Evolutionary conservation across 352 stramenopile species (phyloP), one percentile per base, ranked within the genome.

Genomic region (Pythium dissotocum): DNA sequence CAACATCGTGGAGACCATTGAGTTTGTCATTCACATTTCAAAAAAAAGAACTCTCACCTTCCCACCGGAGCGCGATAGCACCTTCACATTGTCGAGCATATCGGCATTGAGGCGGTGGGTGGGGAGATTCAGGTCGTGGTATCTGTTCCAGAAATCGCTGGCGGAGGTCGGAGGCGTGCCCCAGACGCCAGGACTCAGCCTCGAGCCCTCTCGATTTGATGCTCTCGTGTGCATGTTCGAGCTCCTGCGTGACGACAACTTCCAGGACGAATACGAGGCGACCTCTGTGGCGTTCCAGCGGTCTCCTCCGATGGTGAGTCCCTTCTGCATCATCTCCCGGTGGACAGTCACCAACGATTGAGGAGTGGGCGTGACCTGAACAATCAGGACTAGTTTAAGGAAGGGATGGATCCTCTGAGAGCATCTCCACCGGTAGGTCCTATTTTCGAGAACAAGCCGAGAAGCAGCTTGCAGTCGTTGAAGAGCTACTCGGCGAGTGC

Each of bases 221-320:
- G 86, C 83, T 21, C 63, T 96, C 6, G 89, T 96, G 55, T 91
- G 85, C 65, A 96, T 94, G 58, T 96, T 96, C 56, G 88, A 96
- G 52, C 85, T 83, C 26, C 79, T 87, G 2, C 80, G 72, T 0
- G 83, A 74, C 1, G 73, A 76, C 10, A 83, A 94, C 40, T 86
- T 86, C 40, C 81, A 85, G 26, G 79, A 91, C 51, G 88, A 93
- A 42, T 87, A 83, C 53, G 83, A 94, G 63, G 79, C 84, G 51
- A 93, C 94, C 67, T 94, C 87, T 30, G 86, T 96, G 42, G 86
- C 84, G n/a, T 91, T 94, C 57, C 88, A 96, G 74, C 88, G 88
- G 0, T 84, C 84, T 30, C 86, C 88, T 30, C 86, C 85, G 7
- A 83, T 96, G 73, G 83, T 94, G 13, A 90, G 74, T 48, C 75